Evolutionary conservation across 2,329 filamentous ascomycete species (phyloP).

Genomic region (Chaetomiaceae sp.): DNA sequence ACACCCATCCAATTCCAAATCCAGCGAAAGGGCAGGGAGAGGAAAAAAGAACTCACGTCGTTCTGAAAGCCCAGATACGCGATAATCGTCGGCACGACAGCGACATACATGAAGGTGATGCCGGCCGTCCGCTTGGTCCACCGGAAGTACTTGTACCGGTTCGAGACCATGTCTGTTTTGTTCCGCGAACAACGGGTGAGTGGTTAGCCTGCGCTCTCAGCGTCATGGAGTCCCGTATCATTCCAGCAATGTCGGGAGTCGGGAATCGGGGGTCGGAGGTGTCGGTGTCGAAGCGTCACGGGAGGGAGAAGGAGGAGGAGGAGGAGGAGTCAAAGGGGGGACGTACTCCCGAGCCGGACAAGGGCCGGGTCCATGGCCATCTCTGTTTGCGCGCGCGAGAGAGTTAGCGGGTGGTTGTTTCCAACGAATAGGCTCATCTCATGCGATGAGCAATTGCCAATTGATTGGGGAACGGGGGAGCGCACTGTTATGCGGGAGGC

Average conservation of each 20-base stretch:
- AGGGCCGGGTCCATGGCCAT: slow-evolving; percentile 45
- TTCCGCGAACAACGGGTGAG: too few relatives aligned
- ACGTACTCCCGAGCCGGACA: slow-evolving; percentile 43
- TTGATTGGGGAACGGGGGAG: neutral
- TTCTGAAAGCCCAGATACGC: slow-evolving; percentile 71
- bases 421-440: too few relatives aligned
- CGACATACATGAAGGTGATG: slow-evolving; percentile 72
- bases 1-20: too few relatives aligned
- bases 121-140: slow-evolving; percentile 82
- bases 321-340: neutral
- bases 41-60: slow-evolving; percentile 80
- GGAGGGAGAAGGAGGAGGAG: neutral
- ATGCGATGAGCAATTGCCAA: neutral
- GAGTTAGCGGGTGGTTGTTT: slow-evolving; percentile 27
- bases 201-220: too few relatives aligned
- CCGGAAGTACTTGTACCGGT: slow-evolving; percentile 91
- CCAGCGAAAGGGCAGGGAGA: neutral
- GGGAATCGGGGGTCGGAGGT: too few relatives aligned
- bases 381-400: slow-evolving; percentile 32
- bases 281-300: too few relatives aligned
- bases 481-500: slow-evolving; percentile 41
- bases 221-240: too few relatives aligned
- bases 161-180: slow-evolving; percentile 69
- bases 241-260: too few relatives aligned
- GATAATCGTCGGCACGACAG: slow-evolving; percentile 65